These are phyloP conservation scores for Aschersonia sp. DNA, from an alignment of 2,329 filamentous ascomycete species.

Conservation along the genomic window DNA sequence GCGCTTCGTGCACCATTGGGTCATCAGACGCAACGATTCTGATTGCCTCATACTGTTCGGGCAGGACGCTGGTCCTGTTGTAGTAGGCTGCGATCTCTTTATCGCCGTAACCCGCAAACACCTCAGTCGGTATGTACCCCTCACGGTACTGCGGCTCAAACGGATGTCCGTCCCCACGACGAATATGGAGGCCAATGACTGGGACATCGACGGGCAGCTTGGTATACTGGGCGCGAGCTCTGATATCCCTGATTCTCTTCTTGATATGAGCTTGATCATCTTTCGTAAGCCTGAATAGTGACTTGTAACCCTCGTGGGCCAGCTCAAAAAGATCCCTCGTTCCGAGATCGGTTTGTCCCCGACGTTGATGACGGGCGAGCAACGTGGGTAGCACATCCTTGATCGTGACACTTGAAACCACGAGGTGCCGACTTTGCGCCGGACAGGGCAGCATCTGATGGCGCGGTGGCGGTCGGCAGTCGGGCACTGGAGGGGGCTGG, in stretches of 20 bases:
- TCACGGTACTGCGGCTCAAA: slow-evolving; percentile 61
- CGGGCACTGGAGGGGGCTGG: slow-evolving; percentile 44
- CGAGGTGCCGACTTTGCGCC: slow-evolving; percentile 56
- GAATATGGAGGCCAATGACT: slow-evolving; percentile 59
- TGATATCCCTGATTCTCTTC: slow-evolving; percentile 41
- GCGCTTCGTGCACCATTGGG: slow-evolving; percentile 53
- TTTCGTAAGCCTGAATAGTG: slow-evolving; percentile 53
- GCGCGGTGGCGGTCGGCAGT: slow-evolving; percentile 56
- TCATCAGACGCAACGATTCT: slow-evolving; percentile 67
- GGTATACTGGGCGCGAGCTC: slow-evolving; percentile 26
- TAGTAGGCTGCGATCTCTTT: slow-evolving; percentile 36
- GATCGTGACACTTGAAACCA: slow-evolving; percentile 57
- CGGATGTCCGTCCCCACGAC: slow-evolving; percentile 66
- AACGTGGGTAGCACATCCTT: slow-evolving; percentile 47
- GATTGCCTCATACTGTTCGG: slow-evolving; percentile 26
- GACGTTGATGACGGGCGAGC: slow-evolving; percentile 17
- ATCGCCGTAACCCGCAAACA: slow-evolving; percentile 47
- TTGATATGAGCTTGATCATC: slow-evolving; percentile 53
- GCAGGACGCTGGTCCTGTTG: slow-evolving; percentile 24
- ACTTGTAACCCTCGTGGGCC: slow-evolving; percentile 54
- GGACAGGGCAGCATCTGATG: slow-evolving; percentile 71
- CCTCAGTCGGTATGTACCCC: slow-evolving; percentile 61
- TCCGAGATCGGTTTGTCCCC: slow-evolving; percentile 9
- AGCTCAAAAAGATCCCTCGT: slow-evolving; percentile 49
- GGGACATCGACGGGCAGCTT: slow-evolving; percentile 21